Evolutionary conservation across 352 stramenopile genomes (phyloP).

Genomic region (Phytophthora cryptogea): DNA sequence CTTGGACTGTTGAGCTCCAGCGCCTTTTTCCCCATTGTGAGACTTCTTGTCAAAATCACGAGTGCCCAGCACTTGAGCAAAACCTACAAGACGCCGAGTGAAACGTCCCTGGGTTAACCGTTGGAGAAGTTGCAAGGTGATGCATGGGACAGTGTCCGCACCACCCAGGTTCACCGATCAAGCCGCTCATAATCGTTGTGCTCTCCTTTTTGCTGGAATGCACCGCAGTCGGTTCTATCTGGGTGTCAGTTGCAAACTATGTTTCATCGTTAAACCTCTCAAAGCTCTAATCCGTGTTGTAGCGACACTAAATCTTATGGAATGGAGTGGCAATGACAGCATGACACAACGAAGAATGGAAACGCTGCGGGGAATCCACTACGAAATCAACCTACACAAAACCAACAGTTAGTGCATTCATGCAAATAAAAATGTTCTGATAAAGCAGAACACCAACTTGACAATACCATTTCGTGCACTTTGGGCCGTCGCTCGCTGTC

Average conservation of each 20-base stretch:
- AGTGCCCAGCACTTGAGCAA: conserved; percentile 14
- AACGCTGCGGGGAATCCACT: conserved; percentile 49
- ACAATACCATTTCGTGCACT: conserved; percentile 61
- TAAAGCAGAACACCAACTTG: not conserved
- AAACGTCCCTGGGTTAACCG: conserved; percentile 19
- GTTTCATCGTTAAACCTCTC: conserved; percentile 5
- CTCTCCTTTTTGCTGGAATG: conserved; percentile 1
- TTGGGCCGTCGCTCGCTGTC: conserved; percentile 38
- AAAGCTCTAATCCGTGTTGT: not conserved
- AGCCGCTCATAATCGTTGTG: not conserved
- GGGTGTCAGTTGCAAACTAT: conserved; percentile 16
- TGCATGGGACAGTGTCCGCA: conserved; percentile 7
- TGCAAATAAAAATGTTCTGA: not conserved
- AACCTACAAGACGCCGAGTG: conserved; percentile 10
- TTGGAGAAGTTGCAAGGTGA: conserved; percentile 17
- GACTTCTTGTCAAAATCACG: conserved; percentile 4
- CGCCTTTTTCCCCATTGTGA: conserved; percentile 23
- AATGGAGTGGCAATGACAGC: conserved; percentile 36
- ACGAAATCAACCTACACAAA: conserved; percentile 73
- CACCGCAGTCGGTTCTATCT: conserved; percentile 4
- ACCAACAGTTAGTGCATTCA: conserved; percentile 10
- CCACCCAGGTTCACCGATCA: not conserved
- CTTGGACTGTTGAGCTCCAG: conserved; percentile 18
- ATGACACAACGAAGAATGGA: conserved; percentile 69
- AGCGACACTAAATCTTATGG: conserved; percentile 14